Evolutionary conservation across 768 basidiomycete genomes (phyloP), one percentile per base, ranked within the genome.

Genomic region (Leccinellum luteum): DNA sequence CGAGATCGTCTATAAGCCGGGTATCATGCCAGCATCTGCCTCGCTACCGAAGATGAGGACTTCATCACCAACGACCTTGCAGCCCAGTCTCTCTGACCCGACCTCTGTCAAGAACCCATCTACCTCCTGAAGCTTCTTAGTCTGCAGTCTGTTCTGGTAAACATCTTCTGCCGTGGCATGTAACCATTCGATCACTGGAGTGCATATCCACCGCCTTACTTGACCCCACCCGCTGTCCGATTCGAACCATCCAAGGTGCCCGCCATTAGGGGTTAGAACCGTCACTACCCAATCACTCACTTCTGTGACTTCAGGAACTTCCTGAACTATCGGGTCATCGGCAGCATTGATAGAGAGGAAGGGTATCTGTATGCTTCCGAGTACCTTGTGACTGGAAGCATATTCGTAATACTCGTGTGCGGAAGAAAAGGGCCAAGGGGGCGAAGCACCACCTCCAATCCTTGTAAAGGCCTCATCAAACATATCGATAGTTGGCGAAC

Each of bases 231-330:
- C 64, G 25, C 69, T 67, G 35, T 76, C 77, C 28, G 77, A 71
- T 71, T 89, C 81, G 63, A 91, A 92, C 90, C 90, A 95, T 35
- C 92, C 92, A 14, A 93, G 77, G 74, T 92, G 90, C 0, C 90
- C 90, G 1, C 90, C 92, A 21, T 76, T 72, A 30, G 75, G 70
- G 0, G 92, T 91, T 48, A 86, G 66, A 21, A 76, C 84, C 74
- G 87, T 83, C 3, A 82, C 75, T 14, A 86, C 80, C 66, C 80
- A 80, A 6, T 75, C 76, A 61, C 82, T 84, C 25, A 76, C 78
- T 56, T 76, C 78, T 7, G 76, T 77, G 56, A 85, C 78, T 69
- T 80, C 78, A 30, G 88, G 89, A 38, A 87, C 77, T 54, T 81
- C 75, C 48, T 76, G 78, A 21, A 91, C 85, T 43, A 92, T 80